These are phyloP conservation scores for Emergomyces orientalis DNA, from an alignment of 2,329 filamentous ascomycete species.

Conservation along the genomic window DNA sequence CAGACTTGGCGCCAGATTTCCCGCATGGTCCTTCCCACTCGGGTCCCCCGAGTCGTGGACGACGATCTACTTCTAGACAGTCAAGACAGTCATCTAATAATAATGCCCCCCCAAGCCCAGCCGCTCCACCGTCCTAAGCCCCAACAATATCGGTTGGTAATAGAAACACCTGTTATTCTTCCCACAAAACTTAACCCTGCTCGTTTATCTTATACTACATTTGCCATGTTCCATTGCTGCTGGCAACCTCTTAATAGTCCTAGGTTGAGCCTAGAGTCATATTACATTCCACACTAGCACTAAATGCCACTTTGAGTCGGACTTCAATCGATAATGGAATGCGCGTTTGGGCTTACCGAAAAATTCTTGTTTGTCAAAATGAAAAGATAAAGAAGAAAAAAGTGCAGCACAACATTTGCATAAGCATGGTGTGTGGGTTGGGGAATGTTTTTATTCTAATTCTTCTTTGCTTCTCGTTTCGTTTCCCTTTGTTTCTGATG, in stretches of 20 bases:
- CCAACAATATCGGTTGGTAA: not conserved
- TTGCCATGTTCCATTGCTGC: not conserved
- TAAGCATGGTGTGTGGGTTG: constrained; percentile 1
- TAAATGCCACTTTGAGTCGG: not conserved
- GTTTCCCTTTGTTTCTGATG: not conserved
- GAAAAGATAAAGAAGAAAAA: not conserved
- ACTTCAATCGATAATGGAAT: not conserved
- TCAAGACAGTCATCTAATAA: constrained; percentile 18
- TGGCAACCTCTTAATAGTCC: not conserved
- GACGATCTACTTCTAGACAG: constrained; percentile 29
- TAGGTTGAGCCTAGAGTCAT: not conserved
- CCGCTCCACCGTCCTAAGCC: not conserved
- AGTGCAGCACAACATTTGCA: not conserved
- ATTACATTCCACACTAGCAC: not conserved
- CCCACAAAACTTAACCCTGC: not conserved
- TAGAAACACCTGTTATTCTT: not conserved
- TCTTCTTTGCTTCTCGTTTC: not conserved
- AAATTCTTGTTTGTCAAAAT: not conserved
- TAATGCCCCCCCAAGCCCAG: not conserved
- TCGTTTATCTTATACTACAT: not conserved
- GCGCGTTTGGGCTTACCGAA: not conserved
- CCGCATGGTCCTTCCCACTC: constrained; percentile 32
- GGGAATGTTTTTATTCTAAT: not conserved
- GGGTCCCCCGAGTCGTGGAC: constrained; percentile 27
- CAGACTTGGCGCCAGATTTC: constrained; percentile 37